phyloP scores from a whole-genome alignment of 176 grass and related monocot species.

The Stipa capillata region DNA sequence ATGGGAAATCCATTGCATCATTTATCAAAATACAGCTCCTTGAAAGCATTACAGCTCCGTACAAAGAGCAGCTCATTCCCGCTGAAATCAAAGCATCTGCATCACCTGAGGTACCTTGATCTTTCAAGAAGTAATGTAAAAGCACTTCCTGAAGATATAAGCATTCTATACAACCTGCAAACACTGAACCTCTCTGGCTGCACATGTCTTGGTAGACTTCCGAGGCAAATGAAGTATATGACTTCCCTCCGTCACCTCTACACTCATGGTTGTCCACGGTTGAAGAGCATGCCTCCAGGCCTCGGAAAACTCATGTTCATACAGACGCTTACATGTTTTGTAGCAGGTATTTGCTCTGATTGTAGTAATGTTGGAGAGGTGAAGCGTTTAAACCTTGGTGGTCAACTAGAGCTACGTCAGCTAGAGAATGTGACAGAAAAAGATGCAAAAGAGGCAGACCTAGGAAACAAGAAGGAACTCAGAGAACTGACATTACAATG shows the following conservation, averaged over 20 bases:
- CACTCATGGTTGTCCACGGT: background rate
- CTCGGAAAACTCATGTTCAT: background rate
- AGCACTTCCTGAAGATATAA: background rate
- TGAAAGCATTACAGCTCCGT: background rate
- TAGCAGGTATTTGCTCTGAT: background rate
- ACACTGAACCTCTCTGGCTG: background rate
- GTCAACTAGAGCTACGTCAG: no score
- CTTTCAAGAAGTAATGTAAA: accelerated
- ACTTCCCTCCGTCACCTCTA: background rate
- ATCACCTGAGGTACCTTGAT: constrained; percentile 1
- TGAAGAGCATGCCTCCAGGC: background rate
- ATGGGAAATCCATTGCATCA: accelerated
- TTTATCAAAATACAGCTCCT: background rate
- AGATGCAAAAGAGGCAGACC: background rate
- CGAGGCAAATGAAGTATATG: constrained; percentile 13
- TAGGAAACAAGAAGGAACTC: background rate
- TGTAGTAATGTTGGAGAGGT: background rate
- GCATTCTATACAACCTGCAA: background rate
- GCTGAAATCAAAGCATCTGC: background rate
- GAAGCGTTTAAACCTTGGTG: background rate
- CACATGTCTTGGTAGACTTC: accelerated
- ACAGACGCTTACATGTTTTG: background rate
- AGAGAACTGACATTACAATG: background rate
- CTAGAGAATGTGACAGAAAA: no score
- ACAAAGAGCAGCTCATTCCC: accelerated